Evolutionary conservation across 164 flowering plant species (phyloP).

Genomic region (Liquidambar formosana): DNA sequence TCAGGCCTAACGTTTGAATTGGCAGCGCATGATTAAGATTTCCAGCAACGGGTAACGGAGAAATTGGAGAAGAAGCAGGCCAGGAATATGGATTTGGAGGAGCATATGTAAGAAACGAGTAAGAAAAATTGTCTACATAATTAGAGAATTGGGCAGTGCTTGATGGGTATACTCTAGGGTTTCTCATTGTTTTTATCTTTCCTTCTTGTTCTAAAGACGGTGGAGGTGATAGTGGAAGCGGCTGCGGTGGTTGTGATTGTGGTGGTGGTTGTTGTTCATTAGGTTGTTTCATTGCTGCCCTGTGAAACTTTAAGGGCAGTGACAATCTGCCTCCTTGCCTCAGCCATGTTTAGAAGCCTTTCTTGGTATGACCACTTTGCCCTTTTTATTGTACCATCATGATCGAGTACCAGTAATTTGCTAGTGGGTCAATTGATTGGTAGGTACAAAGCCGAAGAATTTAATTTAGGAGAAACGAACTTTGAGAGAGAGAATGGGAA

Average conservation of each 20-base stretch:
- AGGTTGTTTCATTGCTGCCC: conserved; percentile 88
- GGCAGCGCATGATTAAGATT: conserved; percentile 61
- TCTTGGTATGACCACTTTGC: conserved; percentile 94
- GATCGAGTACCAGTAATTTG: no score
- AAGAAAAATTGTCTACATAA: conserved; percentile 21
- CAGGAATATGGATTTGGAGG: not conserved
- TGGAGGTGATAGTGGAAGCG: conserved; percentile 16
- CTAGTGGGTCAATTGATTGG: no score
- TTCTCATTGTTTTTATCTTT: conserved; percentile 43
- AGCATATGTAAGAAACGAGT: conserved; percentile 28
- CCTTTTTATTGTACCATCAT: no score
- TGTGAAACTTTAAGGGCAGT: conserved; percentile 81
- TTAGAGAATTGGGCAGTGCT: conserved; percentile 20
- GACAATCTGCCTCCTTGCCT: conserved; percentile 76
- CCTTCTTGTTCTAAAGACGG: conserved; percentile 32
- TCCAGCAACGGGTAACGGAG: conserved; percentile 33
- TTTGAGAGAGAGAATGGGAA: no score
- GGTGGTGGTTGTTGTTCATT: conserved; percentile 47
- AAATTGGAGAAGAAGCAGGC: not conserved
- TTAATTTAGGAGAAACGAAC: no score
- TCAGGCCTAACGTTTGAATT: conserved; percentile 77
- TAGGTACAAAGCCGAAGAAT: no score
- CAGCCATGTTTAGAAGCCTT: conserved; percentile 91
- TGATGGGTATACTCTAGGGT: conserved; percentile 48
- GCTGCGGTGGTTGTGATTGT: conserved; percentile 7